Evolutionary conservation across 2,329 filamentous ascomycete genomes (phyloP).

Genomic region (Seiridium cupressi): DNA sequence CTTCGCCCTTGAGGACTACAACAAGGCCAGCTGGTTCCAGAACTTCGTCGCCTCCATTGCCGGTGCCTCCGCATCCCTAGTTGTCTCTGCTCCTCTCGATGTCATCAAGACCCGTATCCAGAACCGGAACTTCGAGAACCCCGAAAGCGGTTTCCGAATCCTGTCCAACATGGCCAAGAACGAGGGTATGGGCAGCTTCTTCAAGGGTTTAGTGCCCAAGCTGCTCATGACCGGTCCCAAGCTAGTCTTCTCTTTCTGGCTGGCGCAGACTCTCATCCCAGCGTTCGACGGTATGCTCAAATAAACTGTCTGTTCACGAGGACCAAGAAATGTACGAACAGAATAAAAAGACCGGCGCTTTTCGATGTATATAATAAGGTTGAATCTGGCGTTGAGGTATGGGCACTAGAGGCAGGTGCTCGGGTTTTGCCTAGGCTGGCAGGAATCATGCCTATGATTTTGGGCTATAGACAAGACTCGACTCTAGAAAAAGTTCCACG

Average conservation of each 20-base stretch:
- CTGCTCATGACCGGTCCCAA: slow-evolving; percentile 98
- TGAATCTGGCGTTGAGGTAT: slow-evolving; percentile 10
- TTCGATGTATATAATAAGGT: slow-evolving; percentile 8
- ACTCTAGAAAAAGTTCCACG: slow-evolving; percentile 6
- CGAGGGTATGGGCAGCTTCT: slow-evolving; percentile 84
- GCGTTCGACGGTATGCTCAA: slow-evolving; percentile 65
- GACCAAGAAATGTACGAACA: background rate
- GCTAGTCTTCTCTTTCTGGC: slow-evolving; percentile 99
- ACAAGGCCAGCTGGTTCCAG: slow-evolving; percentile 88
- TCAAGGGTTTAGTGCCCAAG: slow-evolving; percentile 97
- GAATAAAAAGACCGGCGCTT: background rate
- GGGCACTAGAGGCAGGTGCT: slow-evolving; percentile 1
- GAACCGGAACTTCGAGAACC: slow-evolving; percentile 98
- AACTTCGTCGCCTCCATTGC: slow-evolving; percentile 97
- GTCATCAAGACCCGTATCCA: slow-evolving; percentile 99
- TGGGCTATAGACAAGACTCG: slow-evolving; percentile 11
- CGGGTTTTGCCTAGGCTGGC: background rate
- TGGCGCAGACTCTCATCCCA: slow-evolving; percentile 96
- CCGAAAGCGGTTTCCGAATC: slow-evolving; percentile 90
- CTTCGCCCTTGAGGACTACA: slow-evolving; percentile 89
- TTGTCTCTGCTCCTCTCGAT: slow-evolving; percentile 94
- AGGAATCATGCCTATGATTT: background rate
- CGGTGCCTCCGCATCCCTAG: slow-evolving; percentile 89
- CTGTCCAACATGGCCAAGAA: slow-evolving; percentile 89
- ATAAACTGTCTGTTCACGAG: slow-evolving; percentile 24